Conservation (phyloP, 495 filamentous ascomycete species). For the Penicillium fimorum region DNA sequence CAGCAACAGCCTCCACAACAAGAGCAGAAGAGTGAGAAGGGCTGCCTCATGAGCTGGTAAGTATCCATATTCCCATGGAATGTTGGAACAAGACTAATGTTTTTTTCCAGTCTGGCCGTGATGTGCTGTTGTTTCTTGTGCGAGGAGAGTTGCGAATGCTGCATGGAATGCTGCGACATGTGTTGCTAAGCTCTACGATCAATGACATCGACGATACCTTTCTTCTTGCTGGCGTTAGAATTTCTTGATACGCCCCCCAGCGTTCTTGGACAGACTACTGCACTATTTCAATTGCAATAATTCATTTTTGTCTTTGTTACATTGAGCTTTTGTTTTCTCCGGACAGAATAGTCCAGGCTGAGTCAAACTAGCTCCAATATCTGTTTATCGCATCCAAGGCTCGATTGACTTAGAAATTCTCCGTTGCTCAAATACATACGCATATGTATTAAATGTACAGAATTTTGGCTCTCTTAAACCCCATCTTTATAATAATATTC, state of each 20-base stretch:
- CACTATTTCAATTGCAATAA: constrained; percentile 12
- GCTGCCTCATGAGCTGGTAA: constrained; percentile 63
- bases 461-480: background rate
- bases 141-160: constrained; percentile 77
- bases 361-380: background rate
- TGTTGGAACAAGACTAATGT: constrained; percentile 13
- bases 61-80: constrained; percentile 11
- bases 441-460: background rate
- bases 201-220: constrained; percentile 22
- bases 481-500: no score
- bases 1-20: constrained; percentile 42
- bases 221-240: constrained; percentile 28
- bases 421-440: background rate
- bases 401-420: background rate
- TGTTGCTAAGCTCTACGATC: constrained; percentile 42
- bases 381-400: background rate
- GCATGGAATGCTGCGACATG: constrained; percentile 62
- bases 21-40: constrained; percentile 50
- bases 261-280: constrained; percentile 7
- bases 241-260: constrained; percentile 10
- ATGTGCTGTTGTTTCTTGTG: constrained; percentile 79
- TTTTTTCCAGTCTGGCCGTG: constrained; percentile 53
- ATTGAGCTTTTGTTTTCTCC: background rate
- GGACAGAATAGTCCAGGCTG: background rate
- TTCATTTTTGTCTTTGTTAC: background rate